Conservation (phyloP, 2,329 filamentous ascomycete species). For the Aspergillus novoparasiticus region DNA sequence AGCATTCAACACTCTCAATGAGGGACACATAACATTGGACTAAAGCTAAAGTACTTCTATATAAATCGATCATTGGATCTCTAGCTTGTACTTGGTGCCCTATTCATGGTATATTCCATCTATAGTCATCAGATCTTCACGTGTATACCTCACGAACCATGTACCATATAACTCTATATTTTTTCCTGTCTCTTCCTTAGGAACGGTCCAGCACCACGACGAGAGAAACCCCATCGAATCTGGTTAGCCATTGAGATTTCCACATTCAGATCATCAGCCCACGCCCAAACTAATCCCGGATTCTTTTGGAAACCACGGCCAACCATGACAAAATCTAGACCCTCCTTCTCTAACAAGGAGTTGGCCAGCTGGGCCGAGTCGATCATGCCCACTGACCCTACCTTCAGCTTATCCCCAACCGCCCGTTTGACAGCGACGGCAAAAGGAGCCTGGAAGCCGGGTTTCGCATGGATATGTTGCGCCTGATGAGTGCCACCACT, state of each 20-base stretch:
- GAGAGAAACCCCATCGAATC: constrained; percentile 58
- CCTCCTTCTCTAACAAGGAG: constrained; percentile 55
- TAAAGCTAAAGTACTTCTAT: neutral
- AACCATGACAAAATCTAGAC: constrained; percentile 69
- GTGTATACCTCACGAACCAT: neutral
- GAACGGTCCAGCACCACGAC: constrained; percentile 19
- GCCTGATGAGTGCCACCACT: constrained; percentile 31
- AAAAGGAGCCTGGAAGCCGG: constrained; percentile 73
- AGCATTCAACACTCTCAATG: neutral
- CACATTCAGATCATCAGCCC: constrained; percentile 72
- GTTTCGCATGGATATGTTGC: constrained; percentile 49
- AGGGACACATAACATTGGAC: no score
- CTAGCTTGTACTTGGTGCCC: neutral
- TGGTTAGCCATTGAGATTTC: constrained; percentile 73
- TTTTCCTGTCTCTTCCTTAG: constrained; percentile 16
- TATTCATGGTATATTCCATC: neutral
- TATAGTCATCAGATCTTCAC: neutral
- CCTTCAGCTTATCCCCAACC: constrained; percentile 68
- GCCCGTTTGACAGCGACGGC: constrained; percentile 71
- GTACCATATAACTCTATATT: constrained; percentile 3
- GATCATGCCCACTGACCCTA: constrained; percentile 76
- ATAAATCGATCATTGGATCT: no score
- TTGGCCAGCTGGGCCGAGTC: constrained; percentile 69
- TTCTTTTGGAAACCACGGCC: constrained; percentile 81
- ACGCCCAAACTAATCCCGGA: constrained; percentile 73